Percentiles rank a stretch among this genome's conserved stretches.
Conservation (phyloP, 2,329 filamentous ascomycete genomes). For the Pyricularia grisea region DNA sequence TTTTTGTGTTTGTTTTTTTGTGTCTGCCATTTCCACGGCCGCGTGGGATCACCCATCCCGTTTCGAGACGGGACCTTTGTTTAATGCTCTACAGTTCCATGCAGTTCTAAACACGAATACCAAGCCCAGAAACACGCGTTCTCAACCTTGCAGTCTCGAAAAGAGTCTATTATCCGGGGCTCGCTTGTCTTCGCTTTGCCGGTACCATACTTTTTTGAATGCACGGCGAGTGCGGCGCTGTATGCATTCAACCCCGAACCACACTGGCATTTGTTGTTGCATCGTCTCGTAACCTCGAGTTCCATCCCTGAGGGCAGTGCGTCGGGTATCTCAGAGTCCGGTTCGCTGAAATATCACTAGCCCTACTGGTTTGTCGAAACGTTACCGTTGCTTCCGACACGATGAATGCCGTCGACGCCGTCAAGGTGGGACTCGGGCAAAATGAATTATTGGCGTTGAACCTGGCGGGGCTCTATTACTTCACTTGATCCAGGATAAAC, state of each 20-base stretch:
- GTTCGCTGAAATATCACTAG: neutral
- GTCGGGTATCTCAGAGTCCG: neutral
- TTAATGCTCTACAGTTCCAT: neutral
- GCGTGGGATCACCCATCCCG: neutral
- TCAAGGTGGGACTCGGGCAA: neutral
- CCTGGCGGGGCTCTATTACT: neutral
- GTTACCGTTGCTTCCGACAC: neutral
- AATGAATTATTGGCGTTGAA: neutral
- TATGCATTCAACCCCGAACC: neutral
- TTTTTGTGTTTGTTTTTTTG: neutral
- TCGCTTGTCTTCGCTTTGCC: neutral
- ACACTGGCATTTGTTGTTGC: neutral
- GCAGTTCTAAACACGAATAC: neutral
- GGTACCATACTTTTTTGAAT: neutral
- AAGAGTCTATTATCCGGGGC: neutral
- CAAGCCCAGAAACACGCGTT: neutral
- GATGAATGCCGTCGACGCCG: neutral
- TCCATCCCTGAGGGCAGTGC: neutral
- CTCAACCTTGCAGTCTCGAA: neutral
- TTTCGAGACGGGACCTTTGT: neutral
- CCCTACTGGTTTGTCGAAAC: neutral
- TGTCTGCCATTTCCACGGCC: neutral
- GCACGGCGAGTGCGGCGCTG: neutral
- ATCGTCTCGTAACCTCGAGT: neutral
- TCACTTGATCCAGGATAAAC: neutral